phyloP scores from a whole-genome alignment of 2,329 filamentous ascomycete genomes.

The Phoma sp. region DNA sequence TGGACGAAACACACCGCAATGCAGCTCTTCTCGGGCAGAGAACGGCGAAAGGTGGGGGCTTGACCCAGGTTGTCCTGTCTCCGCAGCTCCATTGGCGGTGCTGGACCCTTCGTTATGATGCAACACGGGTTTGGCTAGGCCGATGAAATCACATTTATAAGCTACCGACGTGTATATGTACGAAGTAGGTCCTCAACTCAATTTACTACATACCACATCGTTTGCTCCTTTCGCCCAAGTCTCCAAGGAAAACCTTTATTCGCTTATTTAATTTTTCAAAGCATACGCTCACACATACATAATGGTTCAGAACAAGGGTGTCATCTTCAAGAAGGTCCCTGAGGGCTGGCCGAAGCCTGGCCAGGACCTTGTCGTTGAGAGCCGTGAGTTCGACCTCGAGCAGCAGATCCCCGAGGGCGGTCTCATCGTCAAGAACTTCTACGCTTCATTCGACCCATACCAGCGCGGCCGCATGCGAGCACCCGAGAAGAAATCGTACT shows the following conservation, averaged over 20 bases:
- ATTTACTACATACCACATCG: not conserved
- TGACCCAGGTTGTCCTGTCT: conserved; percentile 5
- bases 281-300: conserved; percentile 8
- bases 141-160: conserved; percentile 8
- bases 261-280: conserved; percentile 3
- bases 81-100: not conserved
- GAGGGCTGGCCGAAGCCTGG: conserved; percentile 71
- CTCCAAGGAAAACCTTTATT: not conserved
- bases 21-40: conserved; percentile 3
- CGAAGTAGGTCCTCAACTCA: not conserved
- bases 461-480: conserved; percentile 80
- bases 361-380: conserved; percentile 72
- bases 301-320: conserved; percentile 72
- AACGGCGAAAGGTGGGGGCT: conserved; percentile 8
- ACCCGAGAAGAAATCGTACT: conserved; percentile 70
- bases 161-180: conserved; percentile 9
- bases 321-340: conserved; percentile 76
- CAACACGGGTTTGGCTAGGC: conserved; percentile 11
- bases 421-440: conserved; percentile 72
- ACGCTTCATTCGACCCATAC: conserved; percentile 83
- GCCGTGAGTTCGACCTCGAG: conserved; percentile 71
- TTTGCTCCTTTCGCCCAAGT: not conserved
- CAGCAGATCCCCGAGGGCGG: conserved; percentile 66
- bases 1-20: conserved; percentile 15
- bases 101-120: conserved; percentile 14